Percentiles rank a stretch among this genome's conserved stretches.
These are phyloP conservation scores for Thelonectria rubi DNA, from an alignment of 2,329 filamentous ascomycete species.

Conservation along the genomic window DNA sequence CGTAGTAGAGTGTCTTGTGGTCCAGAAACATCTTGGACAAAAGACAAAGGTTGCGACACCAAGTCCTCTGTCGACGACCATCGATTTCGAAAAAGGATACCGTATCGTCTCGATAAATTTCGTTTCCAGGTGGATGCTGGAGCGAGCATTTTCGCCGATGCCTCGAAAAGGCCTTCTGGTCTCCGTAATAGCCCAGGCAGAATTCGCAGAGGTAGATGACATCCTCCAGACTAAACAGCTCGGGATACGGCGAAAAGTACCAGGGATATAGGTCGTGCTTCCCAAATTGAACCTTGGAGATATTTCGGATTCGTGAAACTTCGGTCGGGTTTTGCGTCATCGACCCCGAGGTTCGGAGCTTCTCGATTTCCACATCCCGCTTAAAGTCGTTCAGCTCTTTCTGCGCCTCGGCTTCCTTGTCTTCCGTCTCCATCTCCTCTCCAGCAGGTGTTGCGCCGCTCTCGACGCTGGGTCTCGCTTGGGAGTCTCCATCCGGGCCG, in stretches of 20 bases:
- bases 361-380: conserved; percentile 93
- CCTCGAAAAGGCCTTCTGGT: conserved; percentile 81
- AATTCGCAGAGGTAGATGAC: conserved; percentile 98
- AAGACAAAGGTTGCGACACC: conserved; percentile 95
- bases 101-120: conserved; percentile 94
- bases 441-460: conserved; percentile 55
- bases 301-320: conserved; percentile 61
- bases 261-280: conserved; percentile 92
- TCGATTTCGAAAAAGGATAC: conserved; percentile 98
- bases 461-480: conserved; percentile 55
- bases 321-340: conserved; percentile 48
- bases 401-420: conserved; percentile 56
- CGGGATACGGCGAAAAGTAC: conserved; percentile 98
- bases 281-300: conserved; percentile 94
- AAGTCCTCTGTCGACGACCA: conserved; percentile 90
- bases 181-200: conserved; percentile 90
- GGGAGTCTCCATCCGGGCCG: conserved; percentile 55
- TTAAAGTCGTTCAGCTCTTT: conserved; percentile 69
- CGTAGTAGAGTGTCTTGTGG: conserved; percentile 98
- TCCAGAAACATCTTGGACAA: conserved; percentile 96
- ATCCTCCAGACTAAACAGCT: conserved; percentile 86
- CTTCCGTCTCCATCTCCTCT: conserved; percentile 66
- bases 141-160: conserved; percentile 91
- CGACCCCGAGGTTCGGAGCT: conserved; percentile 89
- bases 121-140: conserved; percentile 93